Percentiles rank a stretch among this genome's conserved stretches.
phyloP scores from a whole-genome alignment of 2,329 filamentous ascomycete species.

The Aspergillus novofumigatus region DNA sequence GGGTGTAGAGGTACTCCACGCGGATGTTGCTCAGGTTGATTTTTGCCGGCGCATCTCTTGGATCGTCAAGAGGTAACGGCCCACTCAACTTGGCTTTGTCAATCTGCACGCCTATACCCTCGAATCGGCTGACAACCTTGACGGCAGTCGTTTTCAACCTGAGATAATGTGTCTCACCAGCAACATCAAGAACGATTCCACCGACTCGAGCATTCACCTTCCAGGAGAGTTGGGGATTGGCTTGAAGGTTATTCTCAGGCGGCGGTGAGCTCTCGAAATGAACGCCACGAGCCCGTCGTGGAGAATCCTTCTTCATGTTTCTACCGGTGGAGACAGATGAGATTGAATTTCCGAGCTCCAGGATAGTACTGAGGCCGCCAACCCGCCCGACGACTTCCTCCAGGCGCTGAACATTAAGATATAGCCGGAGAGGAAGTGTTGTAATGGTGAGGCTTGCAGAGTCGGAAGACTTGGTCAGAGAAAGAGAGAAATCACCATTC shows the following conservation, averaged over 20 bases:
- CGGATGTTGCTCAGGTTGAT: conserved; percentile 63
- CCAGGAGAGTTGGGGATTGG: conserved; percentile 22
- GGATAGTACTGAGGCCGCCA: conserved; percentile 83
- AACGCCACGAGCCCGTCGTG: conserved; percentile 46
- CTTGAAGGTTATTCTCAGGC: conserved; percentile 15
- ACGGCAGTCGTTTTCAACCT: conserved; percentile 73
- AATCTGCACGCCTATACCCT: conserved; percentile 68
- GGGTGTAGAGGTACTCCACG: conserved; percentile 67
- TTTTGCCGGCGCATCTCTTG: conserved; percentile 52
- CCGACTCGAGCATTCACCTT: conserved; percentile 76
- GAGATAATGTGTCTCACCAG: conserved; percentile 72
- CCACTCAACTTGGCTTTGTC: conserved; percentile 72
- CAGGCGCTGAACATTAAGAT: conserved; percentile 71
- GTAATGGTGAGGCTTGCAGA: conserved; percentile 55
- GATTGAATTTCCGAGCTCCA: conserved; percentile 83
- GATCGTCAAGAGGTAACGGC: conserved; percentile 55
- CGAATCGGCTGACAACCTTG: conserved; percentile 71
- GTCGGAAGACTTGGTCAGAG: conserved; percentile 28
- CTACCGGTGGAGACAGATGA: conserved; percentile 62
- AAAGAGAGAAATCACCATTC: conserved; percentile 38
- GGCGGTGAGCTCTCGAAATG: conserved; percentile 52
- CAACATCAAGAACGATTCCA: conserved; percentile 70
- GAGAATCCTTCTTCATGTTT: conserved; percentile 27
- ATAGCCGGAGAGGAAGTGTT: conserved; percentile 71
- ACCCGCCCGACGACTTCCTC: conserved; percentile 87